A percentile compares a stretch with the other conserved stretches of the same genome.
These are phyloP conservation scores for Myxozyma vanderwaltii DNA, from an alignment of 805 yeast genomes.

Conservation along the genomic window DNA sequence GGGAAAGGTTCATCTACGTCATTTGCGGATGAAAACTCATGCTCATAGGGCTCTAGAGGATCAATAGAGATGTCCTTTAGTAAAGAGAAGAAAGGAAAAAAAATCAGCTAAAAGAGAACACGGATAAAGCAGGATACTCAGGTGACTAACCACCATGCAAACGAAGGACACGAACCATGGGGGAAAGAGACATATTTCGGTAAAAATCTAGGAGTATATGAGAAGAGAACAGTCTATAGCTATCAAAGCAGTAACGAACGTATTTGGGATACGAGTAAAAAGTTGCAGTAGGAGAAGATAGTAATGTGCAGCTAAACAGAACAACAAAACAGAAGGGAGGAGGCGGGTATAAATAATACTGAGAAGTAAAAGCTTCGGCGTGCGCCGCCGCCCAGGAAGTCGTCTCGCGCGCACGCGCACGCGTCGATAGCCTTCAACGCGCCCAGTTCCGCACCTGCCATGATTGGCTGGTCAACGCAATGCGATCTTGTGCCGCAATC, in stretches of 20 bases:
- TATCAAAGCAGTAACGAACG: neutral
- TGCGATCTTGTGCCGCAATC: no score
- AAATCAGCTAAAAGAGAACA: constrained; percentile 2
- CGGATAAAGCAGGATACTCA: neutral
- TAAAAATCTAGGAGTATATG: neutral
- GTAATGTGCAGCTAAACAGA: neutral
- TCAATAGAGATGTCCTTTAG: constrained; percentile 20
- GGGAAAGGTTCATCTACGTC: constrained; percentile 24
- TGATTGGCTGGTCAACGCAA: no score
- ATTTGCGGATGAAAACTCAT: constrained; percentile 10
- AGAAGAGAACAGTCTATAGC: neutral
- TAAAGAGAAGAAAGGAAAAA: neutral
- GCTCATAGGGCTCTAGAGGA: constrained; percentile 21
- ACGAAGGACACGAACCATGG: constrained; percentile 24
- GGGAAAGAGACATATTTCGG: constrained; percentile 1
- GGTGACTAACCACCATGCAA: constrained; percentile 21
- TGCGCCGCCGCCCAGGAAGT: no score
- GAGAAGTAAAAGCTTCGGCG: no score
- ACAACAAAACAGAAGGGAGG: no score
- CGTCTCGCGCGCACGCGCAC: no score
- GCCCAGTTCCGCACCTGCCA: no score
- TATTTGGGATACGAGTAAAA: neutral
- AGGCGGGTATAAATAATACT: no score
- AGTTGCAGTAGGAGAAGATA: neutral
- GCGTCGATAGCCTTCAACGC: no score